Conservation (phyloP, 768 basidiomycete species). For the Tricholoma flavovirens region DNA sequence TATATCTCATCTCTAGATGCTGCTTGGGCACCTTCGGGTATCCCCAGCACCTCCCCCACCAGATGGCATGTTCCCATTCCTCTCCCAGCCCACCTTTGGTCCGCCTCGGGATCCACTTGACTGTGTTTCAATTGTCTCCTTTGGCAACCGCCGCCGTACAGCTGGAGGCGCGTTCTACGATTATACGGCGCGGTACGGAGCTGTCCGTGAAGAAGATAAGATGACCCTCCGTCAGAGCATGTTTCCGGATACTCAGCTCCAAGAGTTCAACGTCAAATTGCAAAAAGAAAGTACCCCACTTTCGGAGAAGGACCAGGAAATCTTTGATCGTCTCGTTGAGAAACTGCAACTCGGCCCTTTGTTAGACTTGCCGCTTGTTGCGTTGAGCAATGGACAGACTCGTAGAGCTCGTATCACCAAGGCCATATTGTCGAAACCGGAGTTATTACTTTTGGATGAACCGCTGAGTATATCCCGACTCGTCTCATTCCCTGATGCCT, state of each 20-base stretch:
- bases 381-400: constrained; percentile 90
- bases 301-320: constrained; percentile 18
- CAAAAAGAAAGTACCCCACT: constrained; percentile 16
- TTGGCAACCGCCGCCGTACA: constrained; percentile 52
- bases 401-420: constrained; percentile 78
- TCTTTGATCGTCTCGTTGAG: constrained; percentile 50
- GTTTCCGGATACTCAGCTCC: constrained; percentile 45
- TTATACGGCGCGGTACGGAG: constrained; percentile 89
- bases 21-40: constrained; percentile 69
- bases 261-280: constrained; percentile 20
- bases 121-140: constrained; percentile 55
- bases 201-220: constrained; percentile 78
- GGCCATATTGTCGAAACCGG: constrained; percentile 64
- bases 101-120: constrained; percentile 41
- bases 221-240: constrained; percentile 71
- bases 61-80: constrained; percentile 74
- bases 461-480: constrained; percentile 61
- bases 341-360: constrained; percentile 53
- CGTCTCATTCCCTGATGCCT: not conserved
- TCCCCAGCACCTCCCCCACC: constrained; percentile 55
- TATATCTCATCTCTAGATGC: constrained; percentile 35
- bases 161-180: constrained; percentile 80
- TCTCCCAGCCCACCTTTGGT: constrained; percentile 29
- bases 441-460: constrained; percentile 84
- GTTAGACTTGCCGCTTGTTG: constrained; percentile 80